Evolutionary conservation across 2,329 filamentous ascomycete species (phyloP).

Genomic region (Zalaria obscura): DNA sequence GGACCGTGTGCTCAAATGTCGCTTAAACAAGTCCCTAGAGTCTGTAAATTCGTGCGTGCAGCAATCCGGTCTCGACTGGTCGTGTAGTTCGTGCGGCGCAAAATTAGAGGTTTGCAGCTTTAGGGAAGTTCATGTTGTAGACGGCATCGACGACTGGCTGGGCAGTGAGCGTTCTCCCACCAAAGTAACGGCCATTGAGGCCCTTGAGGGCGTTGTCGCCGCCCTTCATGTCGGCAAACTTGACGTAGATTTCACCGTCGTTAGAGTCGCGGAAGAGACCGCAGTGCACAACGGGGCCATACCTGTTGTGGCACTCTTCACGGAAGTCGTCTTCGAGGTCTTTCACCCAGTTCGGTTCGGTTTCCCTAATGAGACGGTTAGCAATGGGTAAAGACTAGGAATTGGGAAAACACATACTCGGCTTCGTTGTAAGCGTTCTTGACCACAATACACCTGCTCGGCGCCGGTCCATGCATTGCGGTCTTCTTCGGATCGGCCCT

Average conservation of each 20-base stretch:
- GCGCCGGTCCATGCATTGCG: conserved; percentile 78
- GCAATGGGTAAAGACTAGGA: neutral
- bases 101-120: conserved; percentile 12
- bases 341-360: conserved; percentile 72
- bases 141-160: conserved; percentile 95
- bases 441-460: conserved; percentile 83
- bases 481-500: conserved; percentile 50
- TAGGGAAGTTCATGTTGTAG: conserved; percentile 46
- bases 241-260: conserved; percentile 95
- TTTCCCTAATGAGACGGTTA: conserved; percentile 46
- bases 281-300: conserved; percentile 96
- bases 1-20: too few relatives aligned
- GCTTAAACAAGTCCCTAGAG: too few relatives aligned
- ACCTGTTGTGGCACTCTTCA: conserved; percentile 84
- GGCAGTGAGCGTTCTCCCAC: conserved; percentile 81
- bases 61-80: too few relatives aligned
- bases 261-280: conserved; percentile 65
- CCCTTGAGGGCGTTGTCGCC: conserved; percentile 97
- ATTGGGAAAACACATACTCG: conserved; percentile 47
- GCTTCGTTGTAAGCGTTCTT: conserved; percentile 91
- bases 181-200: conserved; percentile 92
- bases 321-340: conserved; percentile 90
- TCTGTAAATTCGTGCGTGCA: too few relatives aligned
- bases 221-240: conserved; percentile 90
- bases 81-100: too few relatives aligned